These are phyloP conservation scores for Hydnomerulius pinastri DNA, from an alignment of 768 basidiomycete species.

Conservation along the genomic window DNA sequence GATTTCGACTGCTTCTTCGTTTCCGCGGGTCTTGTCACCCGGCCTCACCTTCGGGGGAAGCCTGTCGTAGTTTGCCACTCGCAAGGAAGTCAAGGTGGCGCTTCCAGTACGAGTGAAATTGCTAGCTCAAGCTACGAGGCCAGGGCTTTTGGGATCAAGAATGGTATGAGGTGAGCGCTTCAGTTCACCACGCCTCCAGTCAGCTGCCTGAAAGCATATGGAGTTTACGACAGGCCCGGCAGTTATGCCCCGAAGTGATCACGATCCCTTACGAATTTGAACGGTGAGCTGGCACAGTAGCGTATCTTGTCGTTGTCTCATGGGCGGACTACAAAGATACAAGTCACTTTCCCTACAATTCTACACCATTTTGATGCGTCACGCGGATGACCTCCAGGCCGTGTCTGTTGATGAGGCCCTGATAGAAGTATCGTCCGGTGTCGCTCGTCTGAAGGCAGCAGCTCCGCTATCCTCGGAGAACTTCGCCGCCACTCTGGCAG, in stretches of 20 bases:
- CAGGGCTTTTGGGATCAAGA: slow-evolving; percentile 80
- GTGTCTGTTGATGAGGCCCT: slow-evolving; percentile 97
- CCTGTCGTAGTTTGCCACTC: slow-evolving; percentile 97
- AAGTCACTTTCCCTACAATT: slow-evolving; percentile 83
- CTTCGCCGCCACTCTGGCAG: slow-evolving; percentile 76
- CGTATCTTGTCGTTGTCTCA: not conserved
- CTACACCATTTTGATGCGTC: slow-evolving; percentile 88
- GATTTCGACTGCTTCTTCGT: slow-evolving; percentile 99
- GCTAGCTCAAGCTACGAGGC: slow-evolving; percentile 96
- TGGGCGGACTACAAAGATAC: slow-evolving; percentile 52
- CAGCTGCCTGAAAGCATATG: slow-evolving; percentile 1
- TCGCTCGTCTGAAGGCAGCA: slow-evolving; percentile 39
- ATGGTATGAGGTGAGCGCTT: slow-evolving; percentile 84
- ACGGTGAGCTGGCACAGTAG: slow-evolving; percentile 42
- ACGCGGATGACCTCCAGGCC: slow-evolving; percentile 90
- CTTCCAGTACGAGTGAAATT: slow-evolving; percentile 88
- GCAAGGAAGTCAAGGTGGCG: slow-evolving; percentile 70
- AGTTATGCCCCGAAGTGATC: slow-evolving; percentile 68
- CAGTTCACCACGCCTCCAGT: not conserved
- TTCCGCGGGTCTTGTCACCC: slow-evolving; percentile 77
- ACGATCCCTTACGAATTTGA: slow-evolving; percentile 97
- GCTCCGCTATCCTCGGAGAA: slow-evolving; percentile 40
- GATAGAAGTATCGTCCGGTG: slow-evolving; percentile 76
- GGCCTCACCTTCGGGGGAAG: slow-evolving; percentile 83
- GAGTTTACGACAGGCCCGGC: slow-evolving; percentile 78